Conservation (phyloP, 371 early-diverging fungal species). For the Haplosporangium sp. region DNA sequence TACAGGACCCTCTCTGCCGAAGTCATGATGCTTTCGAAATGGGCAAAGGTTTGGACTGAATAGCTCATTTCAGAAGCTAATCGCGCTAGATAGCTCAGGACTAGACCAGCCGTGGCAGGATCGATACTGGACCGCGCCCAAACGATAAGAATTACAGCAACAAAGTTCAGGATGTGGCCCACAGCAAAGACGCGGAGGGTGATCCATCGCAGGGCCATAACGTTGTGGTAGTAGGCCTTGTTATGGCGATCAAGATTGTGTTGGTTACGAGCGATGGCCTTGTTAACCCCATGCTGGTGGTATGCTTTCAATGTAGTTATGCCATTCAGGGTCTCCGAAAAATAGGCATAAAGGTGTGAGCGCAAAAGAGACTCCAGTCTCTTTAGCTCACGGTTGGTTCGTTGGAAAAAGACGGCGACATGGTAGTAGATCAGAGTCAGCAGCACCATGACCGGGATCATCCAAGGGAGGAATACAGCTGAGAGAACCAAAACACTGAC, state of each 20-base stretch:
- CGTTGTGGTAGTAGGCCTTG: slow-evolving; percentile 14
- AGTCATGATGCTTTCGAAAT: slow-evolving; percentile 51
- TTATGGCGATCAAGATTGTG: slow-evolving; percentile 40
- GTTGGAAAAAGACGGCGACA: slow-evolving; percentile 59
- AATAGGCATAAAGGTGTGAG: slow-evolving; percentile 63
- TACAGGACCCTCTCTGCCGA: slow-evolving; percentile 64
- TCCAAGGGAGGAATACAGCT: slow-evolving; percentile 55
- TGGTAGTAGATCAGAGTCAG: slow-evolving; percentile 40
- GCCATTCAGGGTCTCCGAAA: slow-evolving; percentile 66
- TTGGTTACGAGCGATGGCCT: slow-evolving; percentile 33
- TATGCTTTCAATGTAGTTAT: slow-evolving; percentile 67
- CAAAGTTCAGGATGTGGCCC: slow-evolving; percentile 35
- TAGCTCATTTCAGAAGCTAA: slow-evolving; percentile 73
- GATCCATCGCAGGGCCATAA: slow-evolving; percentile 34
- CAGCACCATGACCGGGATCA: slow-evolving; percentile 23
- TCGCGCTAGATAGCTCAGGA: slow-evolving; percentile 42
- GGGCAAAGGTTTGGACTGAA: slow-evolving; percentile 65
- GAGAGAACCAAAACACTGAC: slow-evolving; percentile 63
- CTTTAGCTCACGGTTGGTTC: slow-evolving; percentile 76
- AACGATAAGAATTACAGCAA: slow-evolving; percentile 27
- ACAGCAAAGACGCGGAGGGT: slow-evolving; percentile 12
- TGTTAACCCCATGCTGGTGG: slow-evolving; percentile 50
- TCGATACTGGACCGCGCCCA: slow-evolving; percentile 13
- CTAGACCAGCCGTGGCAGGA: slow-evolving; percentile 40
- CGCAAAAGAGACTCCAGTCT: slow-evolving; percentile 71